A percentile compares a stretch with the other conserved stretches of the same genome.
These are phyloP conservation scores for Asclepias syriaca DNA, from an alignment of 257 asterid genomes.

Conservation along the genomic window DNA sequence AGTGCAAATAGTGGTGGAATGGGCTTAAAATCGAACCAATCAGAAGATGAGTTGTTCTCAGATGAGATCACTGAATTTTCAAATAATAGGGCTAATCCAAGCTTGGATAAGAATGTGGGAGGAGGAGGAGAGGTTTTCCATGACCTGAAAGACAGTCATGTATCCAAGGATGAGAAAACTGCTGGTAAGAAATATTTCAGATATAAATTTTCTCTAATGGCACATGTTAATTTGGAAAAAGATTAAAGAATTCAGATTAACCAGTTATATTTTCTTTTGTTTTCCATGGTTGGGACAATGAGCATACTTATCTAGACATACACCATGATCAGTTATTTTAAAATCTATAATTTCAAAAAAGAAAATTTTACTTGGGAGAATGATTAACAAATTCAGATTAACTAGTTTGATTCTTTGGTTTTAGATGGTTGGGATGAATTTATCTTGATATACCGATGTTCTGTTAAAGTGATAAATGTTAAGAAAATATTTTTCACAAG, in stretches of 20 bases:
- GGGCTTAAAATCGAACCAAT: slow-evolving; percentile 39
- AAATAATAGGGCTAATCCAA: slow-evolving; percentile 48
- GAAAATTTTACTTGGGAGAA: background rate
- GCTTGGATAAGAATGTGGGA: slow-evolving; percentile 22
- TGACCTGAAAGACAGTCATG: slow-evolving; percentile 24
- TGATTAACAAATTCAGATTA: background rate
- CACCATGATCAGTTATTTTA: no score
- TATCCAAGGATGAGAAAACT: slow-evolving; percentile 26
- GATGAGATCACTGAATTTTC: slow-evolving; percentile 74
- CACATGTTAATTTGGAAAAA: background rate
- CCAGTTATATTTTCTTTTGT: no score
- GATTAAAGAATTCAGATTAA: background rate
- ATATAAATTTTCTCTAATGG: background rate
- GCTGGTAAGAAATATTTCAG: slow-evolving; percentile 34
- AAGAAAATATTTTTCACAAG: no score
- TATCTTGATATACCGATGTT: no score
- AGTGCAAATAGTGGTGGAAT: slow-evolving; percentile 28
- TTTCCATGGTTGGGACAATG: no score
- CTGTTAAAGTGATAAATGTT: no score
- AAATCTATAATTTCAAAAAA: no score
- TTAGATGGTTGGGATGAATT: no score
- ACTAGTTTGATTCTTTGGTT: no score
- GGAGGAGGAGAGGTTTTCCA: slow-evolving; percentile 23
- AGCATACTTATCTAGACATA: no score
- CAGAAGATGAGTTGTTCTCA: slow-evolving; percentile 70